Base-by-base conservation (phyloP, 1,284 basidiomycete species). In the Stygiomarasmius scandens region DNA sequence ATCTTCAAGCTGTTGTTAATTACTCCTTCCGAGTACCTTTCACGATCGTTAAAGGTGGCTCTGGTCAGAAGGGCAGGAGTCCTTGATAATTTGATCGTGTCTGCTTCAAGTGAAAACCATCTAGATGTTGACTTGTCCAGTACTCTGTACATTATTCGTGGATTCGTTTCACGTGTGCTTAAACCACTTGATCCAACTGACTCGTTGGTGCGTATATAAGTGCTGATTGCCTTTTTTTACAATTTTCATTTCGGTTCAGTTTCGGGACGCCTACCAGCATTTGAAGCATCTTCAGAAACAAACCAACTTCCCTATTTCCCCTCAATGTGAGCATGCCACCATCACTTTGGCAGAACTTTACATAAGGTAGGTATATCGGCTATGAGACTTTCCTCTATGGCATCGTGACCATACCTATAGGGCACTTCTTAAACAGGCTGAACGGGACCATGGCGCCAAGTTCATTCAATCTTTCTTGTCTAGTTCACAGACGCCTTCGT, bases 21-120 rank as follows among this genome's bases (percentile, higher is more conserved):
- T 52, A 73, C 84, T 14, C 88, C 89, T 19, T 63, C 72, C 24
- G 89, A 90, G 56, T 90, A 86, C 62, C 68, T 90, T 19, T 73
- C 83, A 2, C 81, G 81, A 52, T 60, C 70, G 5, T 68, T 58
- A 36, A 62, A 49, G 23, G 23, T 70, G 47, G 79, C 83, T 12
- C 70, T 89, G n/a, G 62, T 81, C 14, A 78, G 70, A 63, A 72
- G 79, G 61, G 85, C 83, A 3, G 60, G 83, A 32, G 64, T 63
- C 45, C 71, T 76, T 9, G 86, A 87, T 64, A 52, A 76, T 29
- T 60, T 69, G 64, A 41, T 41, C 4, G n/a, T 5, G 5, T 12
- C 29, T 25, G 1, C 14, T 24, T 27, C 24, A 16, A 27, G 22
- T 49, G 3, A 10, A 9, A 16, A 48, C n/a, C 23, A 16, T 20